Percentiles rank a stretch among this genome's conserved stretches.
These are phyloP conservation scores for Papiliotrema terrestris DNA, from an alignment of 1,284 basidiomycete species.

Conservation along the genomic window DNA sequence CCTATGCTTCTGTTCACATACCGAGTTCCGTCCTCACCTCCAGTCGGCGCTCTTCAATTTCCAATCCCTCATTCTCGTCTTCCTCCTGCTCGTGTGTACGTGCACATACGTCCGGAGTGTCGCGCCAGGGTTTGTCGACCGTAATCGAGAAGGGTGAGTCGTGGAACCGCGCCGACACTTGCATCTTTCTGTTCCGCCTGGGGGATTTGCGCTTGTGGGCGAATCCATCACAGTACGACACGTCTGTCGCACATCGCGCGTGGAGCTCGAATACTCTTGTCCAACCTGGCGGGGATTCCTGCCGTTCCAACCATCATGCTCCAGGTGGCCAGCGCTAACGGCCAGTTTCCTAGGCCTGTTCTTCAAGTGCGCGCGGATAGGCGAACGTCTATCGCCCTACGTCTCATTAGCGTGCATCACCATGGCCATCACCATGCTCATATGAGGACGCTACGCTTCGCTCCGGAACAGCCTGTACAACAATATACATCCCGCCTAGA, in stretches of 20 bases:
- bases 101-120: slow-evolving; percentile 92
- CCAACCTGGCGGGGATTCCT: too few species aligned
- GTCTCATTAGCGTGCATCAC: slow-evolving; percentile 72
- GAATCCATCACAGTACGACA: too few species aligned
- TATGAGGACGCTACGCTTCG: slow-evolving; percentile 22
- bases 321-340: background rate
- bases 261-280: too few species aligned
- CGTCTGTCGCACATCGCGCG: too few species aligned
- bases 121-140: slow-evolving; percentile 82
- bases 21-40: too few species aligned
- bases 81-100: slow-evolving; percentile 91
- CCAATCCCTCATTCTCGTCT: slow-evolving; percentile 87
- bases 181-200: too few species aligned
- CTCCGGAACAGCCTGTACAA: background rate
- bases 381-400: slow-evolving; percentile 78
- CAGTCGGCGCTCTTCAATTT: slow-evolving; percentile 99
- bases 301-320: too few species aligned
- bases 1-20: too few species aligned
- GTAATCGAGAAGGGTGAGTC: slow-evolving; percentile 87
- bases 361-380: slow-evolving; percentile 89
- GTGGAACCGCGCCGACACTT: too few species aligned
- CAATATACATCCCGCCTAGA: background rate
- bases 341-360: slow-evolving; percentile 80
- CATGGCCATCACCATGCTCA: slow-evolving; percentile 67
- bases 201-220: too few species aligned